Conservation (phyloP, 163 green algal genomes). For the Coccomyxa subellipsoidea region DNA sequence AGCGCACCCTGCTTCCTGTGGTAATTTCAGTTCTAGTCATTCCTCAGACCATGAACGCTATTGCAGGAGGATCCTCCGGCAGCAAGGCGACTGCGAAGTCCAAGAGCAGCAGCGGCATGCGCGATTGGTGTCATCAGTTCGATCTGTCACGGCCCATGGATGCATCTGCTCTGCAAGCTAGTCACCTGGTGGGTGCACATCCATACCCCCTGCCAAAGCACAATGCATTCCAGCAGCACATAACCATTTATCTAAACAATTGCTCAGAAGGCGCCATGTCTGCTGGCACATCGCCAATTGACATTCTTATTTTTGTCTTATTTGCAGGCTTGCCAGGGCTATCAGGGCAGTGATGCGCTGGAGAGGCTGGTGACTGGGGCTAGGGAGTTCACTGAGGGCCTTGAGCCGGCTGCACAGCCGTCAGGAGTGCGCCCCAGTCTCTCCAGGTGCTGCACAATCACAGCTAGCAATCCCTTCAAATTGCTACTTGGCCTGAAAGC, state of each 20-base stretch:
- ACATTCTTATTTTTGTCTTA: neutral
- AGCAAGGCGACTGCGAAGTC: neutral
- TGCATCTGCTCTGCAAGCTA: neutral
- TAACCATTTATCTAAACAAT: too few species aligned
- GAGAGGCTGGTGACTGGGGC: neutral
- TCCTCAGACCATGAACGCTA: neutral
- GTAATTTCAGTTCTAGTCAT: neutral
- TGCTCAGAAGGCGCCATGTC: too few species aligned
- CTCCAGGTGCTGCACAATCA: neutral
- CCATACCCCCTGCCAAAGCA: neutral
- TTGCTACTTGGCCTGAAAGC: too few species aligned
- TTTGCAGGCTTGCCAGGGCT: neutral
- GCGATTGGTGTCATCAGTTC: slow-evolving; percentile 72
- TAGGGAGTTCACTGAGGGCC: neutral
- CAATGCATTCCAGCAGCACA: too few species aligned
- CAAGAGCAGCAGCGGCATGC: slow-evolving; percentile 6
- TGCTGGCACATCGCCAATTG: neutral
- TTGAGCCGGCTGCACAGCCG: neutral
- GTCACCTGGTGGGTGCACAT: neutral
- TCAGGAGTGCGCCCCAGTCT: neutral
- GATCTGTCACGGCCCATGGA: slow-evolving; percentile 52
- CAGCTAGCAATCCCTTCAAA: neutral
- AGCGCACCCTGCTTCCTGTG: too few species aligned
- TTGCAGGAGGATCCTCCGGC: neutral
- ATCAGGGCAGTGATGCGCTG: neutral